These are phyloP conservation scores for Plasmodium ovale DNA, from an alignment of 169 alveolate species.

Conservation along the genomic window DNA sequence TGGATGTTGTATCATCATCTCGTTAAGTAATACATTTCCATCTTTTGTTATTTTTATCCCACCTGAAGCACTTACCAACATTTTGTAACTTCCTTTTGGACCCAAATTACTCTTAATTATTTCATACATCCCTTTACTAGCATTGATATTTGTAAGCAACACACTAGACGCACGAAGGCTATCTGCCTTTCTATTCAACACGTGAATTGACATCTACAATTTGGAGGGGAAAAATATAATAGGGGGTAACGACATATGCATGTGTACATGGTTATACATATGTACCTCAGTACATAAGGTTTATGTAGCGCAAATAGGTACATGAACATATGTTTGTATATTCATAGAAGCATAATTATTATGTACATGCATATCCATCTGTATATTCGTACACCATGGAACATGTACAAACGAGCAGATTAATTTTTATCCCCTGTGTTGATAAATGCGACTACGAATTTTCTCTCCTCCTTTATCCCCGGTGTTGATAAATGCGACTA, in stretches of 20 bases:
- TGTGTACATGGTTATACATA: too few species aligned
- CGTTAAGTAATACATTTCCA: constrained; percentile 97
- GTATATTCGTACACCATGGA: background rate
- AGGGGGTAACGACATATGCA: background rate
- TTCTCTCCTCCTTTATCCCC: too few species aligned
- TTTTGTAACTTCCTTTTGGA: constrained; percentile 99
- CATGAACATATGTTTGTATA: too few species aligned
- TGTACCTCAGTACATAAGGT: too few species aligned
- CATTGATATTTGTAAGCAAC: constrained; percentile 96
- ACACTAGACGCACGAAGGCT: constrained; percentile 96
- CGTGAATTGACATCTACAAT: constrained; percentile 84
- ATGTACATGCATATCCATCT: too few species aligned
- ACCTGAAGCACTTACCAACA: constrained; percentile 98
- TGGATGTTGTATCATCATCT: constrained; percentile 99
- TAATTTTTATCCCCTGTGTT: too few species aligned
- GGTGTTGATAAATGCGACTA: too few species aligned
- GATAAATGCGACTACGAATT: too few species aligned
- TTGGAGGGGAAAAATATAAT: background rate
- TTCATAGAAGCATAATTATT: too few species aligned
- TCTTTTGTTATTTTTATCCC: constrained; percentile 97
- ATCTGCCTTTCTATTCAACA: constrained; percentile 96
- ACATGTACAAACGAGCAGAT: too few species aligned
- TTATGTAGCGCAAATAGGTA: too few species aligned
- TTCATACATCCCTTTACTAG: constrained; percentile 97
- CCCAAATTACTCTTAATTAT: constrained; percentile 97